Evolutionary conservation across 768 basidiomycete genomes (phyloP), one percentile per base, ranked within the genome.

Genomic region (Mycena crocata): DNA sequence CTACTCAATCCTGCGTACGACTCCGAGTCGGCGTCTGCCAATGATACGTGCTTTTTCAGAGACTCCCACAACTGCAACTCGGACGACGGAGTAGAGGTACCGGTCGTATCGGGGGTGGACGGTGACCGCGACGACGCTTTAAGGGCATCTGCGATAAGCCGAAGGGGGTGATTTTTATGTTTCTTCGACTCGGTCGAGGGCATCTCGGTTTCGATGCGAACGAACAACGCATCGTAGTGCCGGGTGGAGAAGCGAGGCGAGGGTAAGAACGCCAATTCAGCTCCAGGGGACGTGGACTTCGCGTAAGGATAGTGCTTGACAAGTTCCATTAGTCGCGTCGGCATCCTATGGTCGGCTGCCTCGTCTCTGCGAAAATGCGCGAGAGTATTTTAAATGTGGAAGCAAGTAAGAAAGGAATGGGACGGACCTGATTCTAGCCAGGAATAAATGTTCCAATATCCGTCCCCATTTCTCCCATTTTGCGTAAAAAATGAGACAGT

Each of bases 391-490:
- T 28, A 24, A 52, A 54, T 69, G 42, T 12, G 42, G 9, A 35
- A 56, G 37, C 55, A 30, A 32, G 30, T 13, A 55, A 59, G 35
- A 40, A 32, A 48, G 50, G 23, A 54, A 49, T 52, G 31, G 34
- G 21, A 69, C 82, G 59, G 61, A 92, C 93, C 93, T 86, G 61
- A 94, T 87, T 61, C 86, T 83, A 21, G 90, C 84, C 60, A 94
- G 81, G 78, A 94, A 93, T 10, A 94, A 63, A 78, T 94, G 93
- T 70, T 94, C 93, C 54, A 94, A 73, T 44, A 91, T 85, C 24
- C 92, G 82, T 32, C 91, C 93, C 12, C 87, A 85, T 31, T 83
- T 82, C 70, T 94, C 91, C 93, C 93, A 94, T 32, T 90, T 83
- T 5, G 81, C 79, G 73, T 94, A 94, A 73, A 94, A 93, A 12